These are phyloP conservation scores for Micractinium sp. DNA, from an alignment of 139 green algal genomes.

Conservation along the genomic window DNA sequence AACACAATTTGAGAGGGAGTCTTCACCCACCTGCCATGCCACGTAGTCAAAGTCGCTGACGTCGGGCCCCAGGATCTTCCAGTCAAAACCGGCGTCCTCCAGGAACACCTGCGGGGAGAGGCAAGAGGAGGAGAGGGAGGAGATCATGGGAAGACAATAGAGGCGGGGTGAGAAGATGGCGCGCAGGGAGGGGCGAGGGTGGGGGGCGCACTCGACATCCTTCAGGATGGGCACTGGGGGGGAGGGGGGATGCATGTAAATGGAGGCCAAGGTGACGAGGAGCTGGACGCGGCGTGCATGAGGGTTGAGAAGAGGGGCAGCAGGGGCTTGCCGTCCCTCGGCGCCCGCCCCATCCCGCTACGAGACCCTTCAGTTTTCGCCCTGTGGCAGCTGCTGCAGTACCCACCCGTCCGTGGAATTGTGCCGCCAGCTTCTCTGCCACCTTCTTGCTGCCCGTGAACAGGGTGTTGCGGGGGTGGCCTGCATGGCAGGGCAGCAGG, in stretches of 20 bases:
- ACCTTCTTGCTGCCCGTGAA: constrained; percentile 92
- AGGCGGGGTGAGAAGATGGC: background rate
- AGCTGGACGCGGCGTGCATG: too few relatives aligned
- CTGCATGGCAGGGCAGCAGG: background rate
- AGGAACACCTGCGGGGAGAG: constrained; percentile 75
- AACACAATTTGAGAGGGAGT: background rate
- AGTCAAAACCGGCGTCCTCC: constrained; percentile 98
- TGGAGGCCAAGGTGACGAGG: too few relatives aligned
- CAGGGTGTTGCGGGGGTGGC: constrained; percentile 84
- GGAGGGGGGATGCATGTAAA: too few relatives aligned
- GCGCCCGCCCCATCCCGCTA: too few relatives aligned
- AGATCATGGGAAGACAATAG: too few relatives aligned
- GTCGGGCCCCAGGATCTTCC: constrained; percentile 96
- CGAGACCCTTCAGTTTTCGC: too few relatives aligned
- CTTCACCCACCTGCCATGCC: background rate
- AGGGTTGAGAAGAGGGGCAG: background rate
- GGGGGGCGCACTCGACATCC: too few relatives aligned
- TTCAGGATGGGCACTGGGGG: too few relatives aligned
- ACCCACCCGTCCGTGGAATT: constrained; percentile 82
- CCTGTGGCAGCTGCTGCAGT: too few relatives aligned
- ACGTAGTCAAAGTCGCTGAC: constrained; percentile 80
- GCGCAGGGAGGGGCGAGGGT: too few relatives aligned
- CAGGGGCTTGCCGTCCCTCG: background rate
- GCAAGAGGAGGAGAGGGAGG: background rate
- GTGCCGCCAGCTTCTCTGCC: constrained; percentile 82